Base-by-base conservation (phyloP, 2,329 filamentous ascomycete species). In the Aspergillus pseudotamarii region DNA sequence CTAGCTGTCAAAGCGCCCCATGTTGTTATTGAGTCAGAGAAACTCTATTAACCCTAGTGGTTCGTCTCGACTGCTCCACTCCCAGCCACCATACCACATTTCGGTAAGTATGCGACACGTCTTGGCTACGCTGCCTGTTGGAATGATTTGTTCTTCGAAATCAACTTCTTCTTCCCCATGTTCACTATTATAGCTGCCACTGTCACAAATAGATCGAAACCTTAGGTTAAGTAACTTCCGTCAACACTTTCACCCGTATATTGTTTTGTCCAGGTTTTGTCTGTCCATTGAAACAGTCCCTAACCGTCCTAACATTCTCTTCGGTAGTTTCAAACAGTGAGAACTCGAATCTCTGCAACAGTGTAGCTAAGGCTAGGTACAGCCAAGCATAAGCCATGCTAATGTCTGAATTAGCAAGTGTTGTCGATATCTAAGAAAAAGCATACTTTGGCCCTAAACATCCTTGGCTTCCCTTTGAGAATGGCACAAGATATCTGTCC, bases 371-470 rank as follows among this genome's bases (percentile, higher is more conserved):
- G 19, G 64, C 69, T 19, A 75, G 53, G 64, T 74, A 71, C n/a
- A 76, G 38, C 60, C 59, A 68, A 34, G 57, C 45, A 58, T 60
- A 64, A 9, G 46, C 57, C 60, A 68, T 58, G 43, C 66, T 67
- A 23, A 16, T 16, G 19, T 61, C 53, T 11, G n/a, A 23, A 38
- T 60, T 38, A 36, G 46, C 28, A 1, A 58, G 14, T 23, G 43
- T 46, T 45, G 26, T 57, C 38, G 8, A 41, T 41, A n/a, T n/a
- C 8, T 9, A 19, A 41, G 16, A 10, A 41, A 30, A 2, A 21
- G 56, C 41, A 28, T 66, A 72, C 70, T 72, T 67, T 59, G 69
- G 73, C 1, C 74, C 75, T 9, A 74, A 56, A 55, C 75, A 77
- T 9, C 64, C 65, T 21, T 70, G 67, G 2, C 62, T 73, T 14